Percentiles rank a stretch among this genome's conserved stretches.
These are phyloP conservation scores for Aureobasidium sp. DNA, from an alignment of 2,329 filamentous ascomycete species.

Conservation along the genomic window DNA sequence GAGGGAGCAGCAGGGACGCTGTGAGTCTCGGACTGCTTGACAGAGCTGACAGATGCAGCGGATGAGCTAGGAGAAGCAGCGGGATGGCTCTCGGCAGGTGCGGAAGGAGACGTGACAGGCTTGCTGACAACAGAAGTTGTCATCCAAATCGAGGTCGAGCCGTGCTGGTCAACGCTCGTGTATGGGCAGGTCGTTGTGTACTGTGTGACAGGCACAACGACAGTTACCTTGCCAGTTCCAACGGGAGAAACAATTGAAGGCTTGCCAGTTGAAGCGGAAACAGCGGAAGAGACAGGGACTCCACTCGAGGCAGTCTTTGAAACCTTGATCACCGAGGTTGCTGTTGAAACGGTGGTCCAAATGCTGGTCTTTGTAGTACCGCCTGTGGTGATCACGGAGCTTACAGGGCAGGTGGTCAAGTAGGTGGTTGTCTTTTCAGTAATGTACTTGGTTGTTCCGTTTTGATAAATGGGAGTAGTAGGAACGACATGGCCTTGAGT, in stretches of 20 bases:
- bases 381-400: not conserved
- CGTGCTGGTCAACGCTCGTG: not conserved
- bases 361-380: constrained; percentile 9
- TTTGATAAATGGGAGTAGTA: not conserved
- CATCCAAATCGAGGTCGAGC: constrained; percentile 34
- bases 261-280: not conserved
- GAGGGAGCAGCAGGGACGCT: not conserved
- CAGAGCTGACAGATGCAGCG: not conserved
- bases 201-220: constrained; percentile 1
- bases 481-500: not conserved
- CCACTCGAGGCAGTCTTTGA: not conserved
- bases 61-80: not conserved
- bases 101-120: not conserved
- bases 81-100: not conserved
- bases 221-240: constrained; percentile 6
- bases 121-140: constrained; percentile 33
- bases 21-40: not conserved
- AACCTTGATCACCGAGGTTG: constrained; percentile 7
- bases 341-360: constrained; percentile 1
- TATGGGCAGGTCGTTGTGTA: constrained; percentile 23
- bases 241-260: not conserved
- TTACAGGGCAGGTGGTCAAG: constrained; percentile 17
- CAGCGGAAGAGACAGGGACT: not conserved
- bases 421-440: constrained; percentile 9
- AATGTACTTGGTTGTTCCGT: not conserved